Evolutionary conservation across 805 yeast species (phyloP).

Genomic region (Metschnikowia henanensis): DNA sequence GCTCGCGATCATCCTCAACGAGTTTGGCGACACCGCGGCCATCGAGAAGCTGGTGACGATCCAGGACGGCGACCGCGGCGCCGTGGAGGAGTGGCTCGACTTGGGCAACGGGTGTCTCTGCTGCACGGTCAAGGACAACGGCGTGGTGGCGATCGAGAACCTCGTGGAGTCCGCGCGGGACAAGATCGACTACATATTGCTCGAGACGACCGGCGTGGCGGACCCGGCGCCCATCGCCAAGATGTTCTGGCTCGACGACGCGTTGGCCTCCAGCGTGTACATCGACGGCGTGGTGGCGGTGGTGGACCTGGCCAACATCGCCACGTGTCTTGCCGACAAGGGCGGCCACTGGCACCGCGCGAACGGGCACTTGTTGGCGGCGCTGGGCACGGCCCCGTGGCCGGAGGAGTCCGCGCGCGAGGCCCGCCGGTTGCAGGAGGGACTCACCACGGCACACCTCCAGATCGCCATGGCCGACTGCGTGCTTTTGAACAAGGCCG

Average conservation of each 20-base stretch:
- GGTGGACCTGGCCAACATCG: conserved; percentile 70
- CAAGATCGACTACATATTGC: conserved; percentile 79
- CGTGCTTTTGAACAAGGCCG: conserved; percentile 77
- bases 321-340: conserved; percentile 63
- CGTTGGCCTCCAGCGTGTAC: conserved; percentile 76
- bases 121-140: conserved; percentile 93
- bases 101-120: conserved; percentile 96
- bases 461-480: conserved; percentile 92
- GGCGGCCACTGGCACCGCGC: conserved; percentile 70
- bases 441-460: conserved; percentile 78
- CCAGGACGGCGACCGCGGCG: conserved; percentile 41
- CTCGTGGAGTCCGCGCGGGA: conserved; percentile 70
- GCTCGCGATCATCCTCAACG: conserved; percentile 89
- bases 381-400: conserved; percentile 23
- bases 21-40: conserved; percentile 87
- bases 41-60: conserved; percentile 87
- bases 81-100: conserved; percentile 93
- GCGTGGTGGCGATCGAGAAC: conserved; percentile 91
- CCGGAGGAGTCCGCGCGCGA: conserved; percentile 29
- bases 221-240: conserved; percentile 97
- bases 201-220: conserved; percentile 96
- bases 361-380: conserved; percentile 27
- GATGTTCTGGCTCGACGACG: conserved; percentile 98
- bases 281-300: conserved; percentile 93
- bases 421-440: conserved; percentile 38